phyloP scores from a whole-genome alignment of 1,139 yeast genomes.

The Sugiyamaella xylanicola region DNA sequence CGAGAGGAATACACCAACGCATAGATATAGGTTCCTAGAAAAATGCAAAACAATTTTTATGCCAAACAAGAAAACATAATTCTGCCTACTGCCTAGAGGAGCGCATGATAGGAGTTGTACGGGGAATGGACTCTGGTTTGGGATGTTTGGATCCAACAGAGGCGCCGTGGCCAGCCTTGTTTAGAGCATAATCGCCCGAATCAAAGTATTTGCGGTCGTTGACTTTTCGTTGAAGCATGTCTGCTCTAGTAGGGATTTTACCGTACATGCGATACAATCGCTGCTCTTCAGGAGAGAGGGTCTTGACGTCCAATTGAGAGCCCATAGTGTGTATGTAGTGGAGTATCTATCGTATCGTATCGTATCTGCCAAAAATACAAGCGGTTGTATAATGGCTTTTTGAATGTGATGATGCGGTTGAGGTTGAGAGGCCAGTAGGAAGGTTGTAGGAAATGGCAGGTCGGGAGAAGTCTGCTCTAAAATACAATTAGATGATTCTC shows the following conservation, averaged over 20 bases:
- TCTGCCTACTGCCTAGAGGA: slow-evolving; percentile 16
- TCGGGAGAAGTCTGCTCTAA: too few relatives aligned
- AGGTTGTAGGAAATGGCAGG: too few relatives aligned
- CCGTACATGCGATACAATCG: slow-evolving; percentile 74
- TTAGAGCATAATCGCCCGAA: slow-evolving; percentile 96
- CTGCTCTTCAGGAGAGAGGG: slow-evolving; percentile 43
- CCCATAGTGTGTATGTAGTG: too few relatives aligned
- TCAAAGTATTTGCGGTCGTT: slow-evolving; percentile 90
- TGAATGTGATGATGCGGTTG: too few relatives aligned
- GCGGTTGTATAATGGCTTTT: too few relatives aligned
- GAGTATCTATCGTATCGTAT: too few relatives aligned
- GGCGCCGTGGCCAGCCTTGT: slow-evolving; percentile 59
- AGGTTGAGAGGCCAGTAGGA: too few relatives aligned
- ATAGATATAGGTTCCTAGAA: too few relatives aligned
- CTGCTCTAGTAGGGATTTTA: slow-evolving; percentile 82
- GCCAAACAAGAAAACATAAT: not conserved
- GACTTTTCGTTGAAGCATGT: slow-evolving; percentile 70
- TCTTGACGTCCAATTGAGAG: slow-evolving; percentile 20
- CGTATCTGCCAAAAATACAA: too few relatives aligned
- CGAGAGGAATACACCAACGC: too few relatives aligned
- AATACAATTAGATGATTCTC: too few relatives aligned
- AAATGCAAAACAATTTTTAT: not conserved
- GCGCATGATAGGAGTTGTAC: slow-evolving; percentile 23
- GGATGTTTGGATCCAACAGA: slow-evolving; percentile 48
- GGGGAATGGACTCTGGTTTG: slow-evolving; percentile 47